phyloP scores from a whole-genome alignment of 169 alveolate species.

The Plasmodium vivax region DNA sequence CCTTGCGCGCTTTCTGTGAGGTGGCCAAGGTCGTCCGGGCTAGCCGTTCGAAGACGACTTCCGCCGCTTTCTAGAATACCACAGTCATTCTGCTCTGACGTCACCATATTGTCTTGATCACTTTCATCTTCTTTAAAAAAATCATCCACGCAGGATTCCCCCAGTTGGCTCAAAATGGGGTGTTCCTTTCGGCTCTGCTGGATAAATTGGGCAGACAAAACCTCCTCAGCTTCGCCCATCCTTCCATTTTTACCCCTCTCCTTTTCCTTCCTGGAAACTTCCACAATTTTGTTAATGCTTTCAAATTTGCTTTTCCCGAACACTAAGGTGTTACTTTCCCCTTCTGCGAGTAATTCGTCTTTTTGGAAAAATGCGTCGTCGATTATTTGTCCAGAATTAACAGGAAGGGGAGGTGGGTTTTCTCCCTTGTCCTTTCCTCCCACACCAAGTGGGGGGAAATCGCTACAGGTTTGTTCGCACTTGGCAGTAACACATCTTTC shows the following conservation, averaged over 20 bases:
- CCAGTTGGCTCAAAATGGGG: neutral
- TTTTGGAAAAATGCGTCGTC: neutral
- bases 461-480: neutral
- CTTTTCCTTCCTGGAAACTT: slow-evolving; percentile 5
- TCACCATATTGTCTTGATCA: neutral
- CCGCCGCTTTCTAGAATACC: neutral
- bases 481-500: neutral
- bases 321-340: slow-evolving; percentile 16
- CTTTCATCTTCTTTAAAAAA: slow-evolving; percentile 12
- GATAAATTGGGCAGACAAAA: neutral
- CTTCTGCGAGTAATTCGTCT: neutral
- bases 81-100: slow-evolving; percentile 13
- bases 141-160: slow-evolving; percentile 21
- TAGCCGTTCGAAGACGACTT: neutral
- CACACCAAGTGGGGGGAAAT: neutral
- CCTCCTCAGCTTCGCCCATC: neutral
- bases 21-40: neutral
- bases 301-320: slow-evolving; percentile 38
- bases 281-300: slow-evolving; percentile 28
- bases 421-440: neutral
- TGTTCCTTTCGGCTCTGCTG: neutral
- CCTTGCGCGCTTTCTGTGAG: neutral
- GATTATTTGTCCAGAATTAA: neutral
- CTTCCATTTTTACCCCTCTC: neutral
- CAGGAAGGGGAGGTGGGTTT: neutral